Percentiles rank a stretch among this genome's conserved stretches.
These are phyloP conservation scores for Leucocoprinus birnbaumii DNA, from an alignment of 768 basidiomycete species.

Conservation along the genomic window DNA sequence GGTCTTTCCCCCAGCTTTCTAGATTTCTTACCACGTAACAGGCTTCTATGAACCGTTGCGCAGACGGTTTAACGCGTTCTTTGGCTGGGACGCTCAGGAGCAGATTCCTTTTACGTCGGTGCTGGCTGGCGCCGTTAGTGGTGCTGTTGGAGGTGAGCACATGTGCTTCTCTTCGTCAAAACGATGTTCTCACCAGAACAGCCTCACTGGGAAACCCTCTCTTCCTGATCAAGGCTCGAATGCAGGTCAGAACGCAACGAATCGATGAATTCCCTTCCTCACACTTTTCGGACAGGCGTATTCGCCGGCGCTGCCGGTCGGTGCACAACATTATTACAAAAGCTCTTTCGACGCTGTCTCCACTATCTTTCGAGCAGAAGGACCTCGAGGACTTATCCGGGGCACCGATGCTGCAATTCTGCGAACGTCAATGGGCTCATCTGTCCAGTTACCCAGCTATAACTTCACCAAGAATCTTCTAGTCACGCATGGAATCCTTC, in stretches of 20 bases:
- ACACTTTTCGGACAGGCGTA: constrained; percentile 59
- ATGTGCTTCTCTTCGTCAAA: not conserved
- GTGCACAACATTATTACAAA: constrained; percentile 91
- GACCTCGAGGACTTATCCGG: constrained; percentile 75
- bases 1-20: not conserved
- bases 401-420: constrained; percentile 94
- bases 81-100: constrained; percentile 62
- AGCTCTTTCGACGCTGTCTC: constrained; percentile 77
- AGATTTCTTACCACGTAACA: constrained; percentile 21
- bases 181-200: constrained; percentile 22
- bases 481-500: constrained; percentile 61
- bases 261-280: not conserved
- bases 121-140: constrained; percentile 84
- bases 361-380: constrained; percentile 78
- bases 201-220: constrained; percentile 84
- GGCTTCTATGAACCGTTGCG: constrained; percentile 97
- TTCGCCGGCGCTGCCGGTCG: constrained; percentile 91
- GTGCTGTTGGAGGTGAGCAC: constrained; percentile 79
- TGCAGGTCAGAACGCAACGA: constrained; percentile 66
- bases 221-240: constrained; percentile 95
- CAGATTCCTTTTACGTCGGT: constrained; percentile 78
- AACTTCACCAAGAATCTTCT: constrained; percentile 88
- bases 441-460: constrained; percentile 94
- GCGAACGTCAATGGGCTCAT: constrained; percentile 93
- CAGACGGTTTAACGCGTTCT: constrained; percentile 57